Base-by-base conservation (phyloP, 75 land plant species). In the Ceratopteris richardii region DNA sequence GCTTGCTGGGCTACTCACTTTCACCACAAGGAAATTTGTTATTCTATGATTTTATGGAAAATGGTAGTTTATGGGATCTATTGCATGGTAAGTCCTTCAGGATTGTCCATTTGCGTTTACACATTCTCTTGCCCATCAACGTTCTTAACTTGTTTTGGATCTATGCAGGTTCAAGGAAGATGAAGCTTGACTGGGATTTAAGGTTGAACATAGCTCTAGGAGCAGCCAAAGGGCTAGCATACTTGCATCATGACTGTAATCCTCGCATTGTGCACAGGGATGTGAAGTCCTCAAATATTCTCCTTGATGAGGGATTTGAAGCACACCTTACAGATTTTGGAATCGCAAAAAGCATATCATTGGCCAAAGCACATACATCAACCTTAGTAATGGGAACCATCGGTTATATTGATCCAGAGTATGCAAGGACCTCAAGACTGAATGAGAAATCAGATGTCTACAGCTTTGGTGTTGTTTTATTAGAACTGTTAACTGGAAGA, bases 371-470 rank as follows among this genome's bases (percentile, higher is more conserved):
- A 3, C 84, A 89, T 42, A 84, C 91, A 16, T 86, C 91, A 0
- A 94, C 98, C 12, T 86, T 69, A 51, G 78, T 94, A 20, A 75
- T 89, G 88, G 98, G 98, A 19, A 94, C 98, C 42, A 89, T 89
- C 56, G 98, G 98, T 0, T 94, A 94, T 63, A 89, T 89, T 29
- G 98, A 89, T 52, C 98, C 98, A 1, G 98, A 94, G 71, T 94
- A 94, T 74, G 98, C 98, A 1, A 77, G 87, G 2, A 94, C 98
- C 0, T 86, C 88, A 5, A 77, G 91, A 24, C 78, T 94, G 3
- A 89, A 85, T 63, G 96, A 94, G 63, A 94, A 94, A 57, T 89
- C 96, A 28, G 98, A 94, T 75, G 96, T 94, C 0, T 94, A 90
- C 67, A 94, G 98, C 64, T 94, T 39, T 70, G 98, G 98, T 37